Conservation (phyloP, 208 protist species). For the Crithidia acanthocephali region DNA sequence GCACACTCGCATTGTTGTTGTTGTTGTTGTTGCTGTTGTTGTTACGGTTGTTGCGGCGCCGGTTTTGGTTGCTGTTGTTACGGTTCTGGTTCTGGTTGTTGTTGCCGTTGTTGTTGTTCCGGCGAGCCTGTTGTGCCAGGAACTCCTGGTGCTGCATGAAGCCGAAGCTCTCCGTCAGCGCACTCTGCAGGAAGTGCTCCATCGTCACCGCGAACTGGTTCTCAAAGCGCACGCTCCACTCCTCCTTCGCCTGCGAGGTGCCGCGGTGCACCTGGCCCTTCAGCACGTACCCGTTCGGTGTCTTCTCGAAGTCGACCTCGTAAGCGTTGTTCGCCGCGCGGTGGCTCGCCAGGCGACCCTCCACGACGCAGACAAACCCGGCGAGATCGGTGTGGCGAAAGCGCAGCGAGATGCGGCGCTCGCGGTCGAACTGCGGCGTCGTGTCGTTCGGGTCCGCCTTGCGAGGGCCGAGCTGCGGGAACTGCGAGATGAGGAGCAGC, state of each 20-base stretch:
- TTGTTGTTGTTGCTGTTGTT: conserved; percentile 17
- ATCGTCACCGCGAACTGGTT: conserved; percentile 82
- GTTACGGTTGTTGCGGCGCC: conserved; percentile 16
- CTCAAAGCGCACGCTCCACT: conserved; percentile 83
- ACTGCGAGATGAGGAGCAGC: conserved; percentile 82
- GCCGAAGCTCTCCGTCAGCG: conserved; percentile 88
- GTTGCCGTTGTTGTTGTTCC: conserved; percentile 21
- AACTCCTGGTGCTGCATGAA: conserved; percentile 56
- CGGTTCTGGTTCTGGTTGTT: conserved; percentile 29
- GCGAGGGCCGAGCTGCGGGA: conserved; percentile 86
- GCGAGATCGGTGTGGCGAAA: conserved; percentile 84
- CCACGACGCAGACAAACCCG: conserved; percentile 65
- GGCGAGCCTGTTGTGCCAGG: conserved; percentile 6
- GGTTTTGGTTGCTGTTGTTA: conserved; percentile 39
- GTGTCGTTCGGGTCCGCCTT: conserved; percentile 87
- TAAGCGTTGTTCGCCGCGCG: conserved; percentile 79
- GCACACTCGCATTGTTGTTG: neutral
- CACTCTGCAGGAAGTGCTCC: conserved; percentile 83
- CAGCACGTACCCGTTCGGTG: conserved; percentile 60
- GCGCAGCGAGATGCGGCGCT: conserved; percentile 78
- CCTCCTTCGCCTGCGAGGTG: conserved; percentile 62
- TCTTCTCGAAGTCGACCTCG: conserved; percentile 75
- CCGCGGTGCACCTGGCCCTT: conserved; percentile 71
- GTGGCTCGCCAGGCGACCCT: conserved; percentile 59
- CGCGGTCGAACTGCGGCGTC: conserved; percentile 83